Evolutionary conservation across 257 asterid species (phyloP).

Genomic region (Nyctanthes arbortristis): DNA sequence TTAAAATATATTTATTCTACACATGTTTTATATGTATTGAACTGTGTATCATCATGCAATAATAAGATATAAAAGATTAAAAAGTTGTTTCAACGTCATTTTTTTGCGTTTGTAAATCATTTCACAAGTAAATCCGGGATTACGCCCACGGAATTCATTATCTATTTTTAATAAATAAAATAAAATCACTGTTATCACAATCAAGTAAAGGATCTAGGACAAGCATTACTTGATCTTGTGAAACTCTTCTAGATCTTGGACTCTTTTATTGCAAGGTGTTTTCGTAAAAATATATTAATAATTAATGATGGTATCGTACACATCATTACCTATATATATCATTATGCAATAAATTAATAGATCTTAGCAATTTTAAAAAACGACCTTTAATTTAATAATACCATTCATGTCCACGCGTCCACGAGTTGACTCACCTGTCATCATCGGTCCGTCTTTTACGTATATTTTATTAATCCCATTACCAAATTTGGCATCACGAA

Average conservation of each 20-base stretch:
- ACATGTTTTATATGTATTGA: no score
- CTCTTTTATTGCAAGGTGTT: slow-evolving; percentile 21
- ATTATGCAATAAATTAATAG: slow-evolving; percentile 33
- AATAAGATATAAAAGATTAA: no score
- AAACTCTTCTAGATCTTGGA: slow-evolving; percentile 29
- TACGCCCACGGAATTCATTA: neutral
- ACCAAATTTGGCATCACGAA: slow-evolving; percentile 49
- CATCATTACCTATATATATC: slow-evolving; percentile 68
- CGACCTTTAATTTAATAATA: slow-evolving; percentile 28
- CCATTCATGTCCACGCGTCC: slow-evolving; percentile 49
- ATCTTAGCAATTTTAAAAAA: slow-evolving; percentile 23
- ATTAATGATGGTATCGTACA: slow-evolving; percentile 41
- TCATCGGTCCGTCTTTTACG: slow-evolving; percentile 21
- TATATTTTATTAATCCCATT: slow-evolving; percentile 42
- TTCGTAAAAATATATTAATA: slow-evolving; percentile 22
- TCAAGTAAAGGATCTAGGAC: slow-evolving; percentile 25
- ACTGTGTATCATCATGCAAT: no score
- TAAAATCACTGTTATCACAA: neutral
- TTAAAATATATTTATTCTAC: no score
- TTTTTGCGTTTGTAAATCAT: no score
- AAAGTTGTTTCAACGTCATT: no score
- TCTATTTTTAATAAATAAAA: neutral
- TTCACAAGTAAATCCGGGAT: no score
- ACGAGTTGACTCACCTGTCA: slow-evolving; percentile 34
- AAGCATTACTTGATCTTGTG: slow-evolving; percentile 22